Percentiles rank a stretch among this genome's conserved stretches.
phyloP scores from a whole-genome alignment of 164 flowering plant species.

The Taxillus chinensis region DNA sequence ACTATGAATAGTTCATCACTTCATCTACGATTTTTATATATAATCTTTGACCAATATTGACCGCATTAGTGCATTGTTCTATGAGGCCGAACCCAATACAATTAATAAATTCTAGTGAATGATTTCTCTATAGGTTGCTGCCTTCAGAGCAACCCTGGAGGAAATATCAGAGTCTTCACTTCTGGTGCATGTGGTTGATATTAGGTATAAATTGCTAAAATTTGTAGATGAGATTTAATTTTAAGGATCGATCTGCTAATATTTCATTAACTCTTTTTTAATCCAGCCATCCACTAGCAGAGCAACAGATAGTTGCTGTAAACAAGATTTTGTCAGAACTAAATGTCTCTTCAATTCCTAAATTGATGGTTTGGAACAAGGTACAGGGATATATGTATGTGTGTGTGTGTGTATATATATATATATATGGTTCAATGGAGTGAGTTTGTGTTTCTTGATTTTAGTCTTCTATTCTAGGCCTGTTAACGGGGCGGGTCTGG shows the following conservation, averaged over 20 bases:
- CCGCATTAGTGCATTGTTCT: too few relatives aligned
- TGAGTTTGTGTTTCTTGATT: too few relatives aligned
- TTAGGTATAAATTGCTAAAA: slow-evolving; percentile 43
- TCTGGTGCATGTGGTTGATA: slow-evolving; percentile 93
- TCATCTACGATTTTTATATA: too few relatives aligned
- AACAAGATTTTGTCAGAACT: slow-evolving; percentile 77
- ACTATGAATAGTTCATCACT: too few relatives aligned
- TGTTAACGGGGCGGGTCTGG: too few relatives aligned
- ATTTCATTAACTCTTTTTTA: slow-evolving; percentile 7
- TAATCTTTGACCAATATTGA: too few relatives aligned
- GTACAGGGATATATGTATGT: slow-evolving; percentile 20
- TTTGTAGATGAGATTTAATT: slow-evolving; percentile 1
- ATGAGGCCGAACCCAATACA: too few relatives aligned
- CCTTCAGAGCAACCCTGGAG: slow-evolving; percentile 92
- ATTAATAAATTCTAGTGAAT: too few relatives aligned
- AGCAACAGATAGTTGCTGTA: slow-evolving; percentile 83
- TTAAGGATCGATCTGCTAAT: background rate
- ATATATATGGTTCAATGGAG: too few relatives aligned
- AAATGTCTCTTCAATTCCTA: slow-evolving; percentile 70
- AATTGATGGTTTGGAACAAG: slow-evolving; percentile 90
- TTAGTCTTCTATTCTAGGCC: too few relatives aligned
- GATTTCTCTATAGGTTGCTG: slow-evolving; percentile 61
- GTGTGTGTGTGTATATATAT: background rate
- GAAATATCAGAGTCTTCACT: slow-evolving; percentile 93
- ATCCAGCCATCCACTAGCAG: slow-evolving; percentile 79